Evolutionary conservation across 2,329 filamentous ascomycete genomes (phyloP), one percentile per base, ranked within the genome.

Genomic region (Mycosphaerelloides madeirae): DNA sequence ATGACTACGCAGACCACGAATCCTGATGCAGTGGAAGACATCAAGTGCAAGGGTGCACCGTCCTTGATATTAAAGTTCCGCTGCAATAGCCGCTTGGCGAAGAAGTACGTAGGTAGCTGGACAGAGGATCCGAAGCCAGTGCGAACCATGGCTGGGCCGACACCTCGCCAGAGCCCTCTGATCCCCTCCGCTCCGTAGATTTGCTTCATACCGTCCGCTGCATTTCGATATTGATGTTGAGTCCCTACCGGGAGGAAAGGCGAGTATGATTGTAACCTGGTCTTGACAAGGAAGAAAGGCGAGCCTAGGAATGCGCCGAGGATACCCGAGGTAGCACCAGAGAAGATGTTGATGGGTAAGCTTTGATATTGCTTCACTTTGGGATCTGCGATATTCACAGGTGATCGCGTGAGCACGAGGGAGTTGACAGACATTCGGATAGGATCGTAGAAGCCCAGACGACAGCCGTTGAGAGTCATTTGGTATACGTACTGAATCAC

Each of bases 211-310:
- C 91, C 93, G 64, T 98, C 88, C 50, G 82, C 67, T 0, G 91
- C 88, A 67, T 90, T 91, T 55, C 79, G 80, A 70, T 98, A 98
- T 54, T 82, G 76, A 69, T 98, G 93, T 65, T 98, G 93, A n/a
- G 93, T 97, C 43, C 93, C 93, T 33, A 97, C 90, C 3, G 93
- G 93, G 11, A 93, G 77, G 68, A 90, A 93, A 3, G 90, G 87
- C 29, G 89, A 95, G 73, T 79, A 97, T 56, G 88, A 95, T 69
- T 98, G 93, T 46, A 98, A 75, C 33, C 93, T 81, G 3, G 93
- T 98, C 76, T 98, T 98, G 66, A 97, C 85, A 43, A 98, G 80
- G 77, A 98, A 98, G 70, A 98, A 97, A 2, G 93, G 93, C 42
- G 87, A 95, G 31, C 91, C 93, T 16, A 86, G 85, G n/a, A 86